Evolutionary conservation across 2,329 filamentous ascomycete species (phyloP), one percentile per base, ranked within the genome.

Genomic region (Venturia carpophila): DNA sequence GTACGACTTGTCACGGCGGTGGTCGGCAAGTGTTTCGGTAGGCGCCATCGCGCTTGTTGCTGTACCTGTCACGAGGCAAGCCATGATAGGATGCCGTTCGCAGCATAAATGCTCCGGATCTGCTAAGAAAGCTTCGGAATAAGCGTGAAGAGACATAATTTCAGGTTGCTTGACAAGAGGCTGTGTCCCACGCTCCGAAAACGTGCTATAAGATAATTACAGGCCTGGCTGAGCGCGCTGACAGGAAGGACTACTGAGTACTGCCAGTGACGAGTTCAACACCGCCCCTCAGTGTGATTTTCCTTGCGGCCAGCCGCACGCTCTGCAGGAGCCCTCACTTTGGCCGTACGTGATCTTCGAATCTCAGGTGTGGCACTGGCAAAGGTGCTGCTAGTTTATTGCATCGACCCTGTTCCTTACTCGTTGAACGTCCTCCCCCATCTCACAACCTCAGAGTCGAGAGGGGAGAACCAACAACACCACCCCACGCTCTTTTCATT

Each of bases 1-100:
- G 49, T 10, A 41, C 10, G 9, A 56, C 4, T 10, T 37, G 42
- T 9, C 10, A 19, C 27, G 30, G 37, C 52, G n/a, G 37, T 58
- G 52, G 52, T n/a, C 10, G 52, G 52, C 27, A 21, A 52, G 17
- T 58, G 52, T 58, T 34, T 58, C 6, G 30, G n/a, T 34, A 58
- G 52, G 52, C 52, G 52, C 52, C 52, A 58, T 58, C 52, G 52
- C 52, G 52, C 27, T 37, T 58, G 52, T 58, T n/a, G 52, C 52
- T 58, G 52, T 34, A 39, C 27, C 30, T 58, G 52, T 37, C 52
- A 58, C 30, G 52, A 52, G 47, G 47, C 21, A 15, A 52, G 15
- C 21, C 21, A 27, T 52, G 47, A 58, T 15, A 58, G 27, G 30
- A 34, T 58, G 52, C 52, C 52, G 27, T 52, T 52, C 27, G 52